Evolutionary conservation across 2,329 filamentous ascomycete species (phyloP).

Genomic region (Fusarium fujikuroi): DNA sequence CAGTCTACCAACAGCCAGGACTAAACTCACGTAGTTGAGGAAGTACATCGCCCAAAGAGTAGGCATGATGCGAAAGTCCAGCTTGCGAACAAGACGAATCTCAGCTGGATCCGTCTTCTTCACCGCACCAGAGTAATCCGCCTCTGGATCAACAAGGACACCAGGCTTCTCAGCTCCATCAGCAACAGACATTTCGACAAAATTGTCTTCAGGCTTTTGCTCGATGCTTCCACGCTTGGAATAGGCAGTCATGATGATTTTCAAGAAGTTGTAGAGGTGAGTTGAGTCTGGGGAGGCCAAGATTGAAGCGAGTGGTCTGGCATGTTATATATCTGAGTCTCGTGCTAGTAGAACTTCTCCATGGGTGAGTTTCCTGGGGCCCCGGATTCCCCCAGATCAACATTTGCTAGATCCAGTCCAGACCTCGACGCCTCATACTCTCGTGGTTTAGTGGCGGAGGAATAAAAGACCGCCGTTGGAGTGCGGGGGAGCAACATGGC

Average conservation of each 20-base stretch:
- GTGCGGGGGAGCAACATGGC: background rate
- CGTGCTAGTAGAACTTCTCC: background rate
- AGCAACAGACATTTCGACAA: conserved; percentile 36
- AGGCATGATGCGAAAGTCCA: conserved; percentile 53
- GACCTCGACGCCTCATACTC: background rate
- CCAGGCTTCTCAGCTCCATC: conserved; percentile 37
- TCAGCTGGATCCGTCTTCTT: conserved; percentile 49
- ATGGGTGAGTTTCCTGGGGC: conserved; percentile 9
- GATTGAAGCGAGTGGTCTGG: background rate
- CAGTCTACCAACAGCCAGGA: accelerated
- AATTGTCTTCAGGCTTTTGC: conserved; percentile 39
- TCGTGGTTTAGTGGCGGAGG: conserved; percentile 19
- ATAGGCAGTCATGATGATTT: conserved; percentile 26
- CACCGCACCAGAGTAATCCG: conserved; percentile 50
- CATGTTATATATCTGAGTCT: conserved; percentile 10
- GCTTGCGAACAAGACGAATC: conserved; percentile 51
- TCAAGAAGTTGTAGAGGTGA: background rate
- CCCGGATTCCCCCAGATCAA: conserved; percentile 30
- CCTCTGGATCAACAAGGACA: conserved; percentile 33
- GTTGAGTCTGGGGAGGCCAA: background rate
- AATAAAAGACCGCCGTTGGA: conserved; percentile 15
- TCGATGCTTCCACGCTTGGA: conserved; percentile 39
- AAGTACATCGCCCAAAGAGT: conserved; percentile 52
- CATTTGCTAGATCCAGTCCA: background rate
- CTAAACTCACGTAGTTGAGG: conserved; percentile 48